Evolutionary conservation across 352 stramenopile genomes (phyloP), one percentile per base, ranked within the genome.

Genomic region (Globisporangium okanoganense): DNA sequence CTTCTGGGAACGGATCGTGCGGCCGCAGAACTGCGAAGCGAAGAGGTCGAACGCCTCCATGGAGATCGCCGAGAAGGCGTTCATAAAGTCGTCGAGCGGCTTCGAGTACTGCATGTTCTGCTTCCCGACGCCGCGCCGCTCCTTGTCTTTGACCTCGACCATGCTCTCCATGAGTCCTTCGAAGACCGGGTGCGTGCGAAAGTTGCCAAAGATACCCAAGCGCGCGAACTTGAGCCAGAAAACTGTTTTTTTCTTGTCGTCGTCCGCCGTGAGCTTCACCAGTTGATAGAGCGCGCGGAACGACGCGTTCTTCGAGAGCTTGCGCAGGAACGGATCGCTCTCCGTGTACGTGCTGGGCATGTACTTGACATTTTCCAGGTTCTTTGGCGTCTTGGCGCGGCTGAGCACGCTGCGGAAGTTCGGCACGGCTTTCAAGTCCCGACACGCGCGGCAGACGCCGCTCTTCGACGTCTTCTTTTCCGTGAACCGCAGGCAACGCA

Each of bases 91-190:
- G 54, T 94, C 85, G 57, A 94, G 59, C 8, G 79, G 64, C 55
- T 68, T 70, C 0, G 85, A 75, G 62, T 94, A 94, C 65, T 87
- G 75, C 85, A 92, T 94, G 58, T 94, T 94, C 45, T 94, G 85
- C 66, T 91, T 94, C 25, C 85, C 85, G 12, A 91, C 85, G 18
- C 85, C 85, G 44, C 85, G 82, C 2, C 78, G 82, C 56, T 88
- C 78, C 57, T 91, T 90, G 65, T 94, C 85, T 57, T 94, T 94
- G 7, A 90, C 64, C 56, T 92, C 82, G 40, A 92, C 75, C 79
- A 94, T 90, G 62, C 81, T 91, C 55, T 81, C 79, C 29, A 92
- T 74, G 1, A 94, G 66, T 18, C 79, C 82, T 73, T 90, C 85
- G 47, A 94, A 88, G 2, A 94, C 82, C 2, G 72, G 71, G 50